These are phyloP conservation scores for Russula sp. DNA, from an alignment of 768 basidiomycete genomes.

Conservation along the genomic window DNA sequence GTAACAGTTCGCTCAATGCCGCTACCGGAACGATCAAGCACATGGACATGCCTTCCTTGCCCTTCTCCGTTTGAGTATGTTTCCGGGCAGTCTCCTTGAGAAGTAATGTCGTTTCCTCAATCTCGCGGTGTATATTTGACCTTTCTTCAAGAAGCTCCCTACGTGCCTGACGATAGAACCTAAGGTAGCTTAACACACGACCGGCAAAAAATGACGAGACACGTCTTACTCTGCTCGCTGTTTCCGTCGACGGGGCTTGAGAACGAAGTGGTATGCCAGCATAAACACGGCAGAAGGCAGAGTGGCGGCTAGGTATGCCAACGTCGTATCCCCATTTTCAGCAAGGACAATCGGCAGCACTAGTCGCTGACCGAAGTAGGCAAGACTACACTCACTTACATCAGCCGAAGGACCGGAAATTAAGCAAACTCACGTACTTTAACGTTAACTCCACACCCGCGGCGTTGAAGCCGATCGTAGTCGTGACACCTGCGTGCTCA, in stretches of 20 bases:
- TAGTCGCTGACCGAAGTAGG: constrained; percentile 53
- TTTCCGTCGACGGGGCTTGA: constrained; percentile 49
- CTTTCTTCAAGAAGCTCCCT: constrained; percentile 59
- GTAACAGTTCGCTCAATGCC: constrained; percentile 3
- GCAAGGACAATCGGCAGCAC: constrained; percentile 54
- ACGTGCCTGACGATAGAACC: constrained; percentile 62
- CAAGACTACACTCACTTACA: constrained; percentile 35
- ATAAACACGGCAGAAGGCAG: constrained; percentile 50
- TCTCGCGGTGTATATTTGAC: constrained; percentile 54
- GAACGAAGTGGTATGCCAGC: constrained; percentile 50
- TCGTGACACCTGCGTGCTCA: constrained; percentile 39
- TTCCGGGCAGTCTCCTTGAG: constrained; percentile 63
- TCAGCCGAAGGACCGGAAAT: constrained; percentile 20
- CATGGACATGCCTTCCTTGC: constrained; percentile 51
- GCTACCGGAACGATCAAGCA: constrained; percentile 8
- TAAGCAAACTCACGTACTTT: constrained; percentile 42
- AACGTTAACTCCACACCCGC: constrained; percentile 48
- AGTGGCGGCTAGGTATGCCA: constrained; percentile 48
- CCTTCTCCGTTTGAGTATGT: constrained; percentile 56
- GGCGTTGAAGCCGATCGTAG: constrained; percentile 39
- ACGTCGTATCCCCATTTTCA: constrained; percentile 38
- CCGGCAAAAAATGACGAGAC: constrained; percentile 14
- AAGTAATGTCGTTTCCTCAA: constrained; percentile 53
- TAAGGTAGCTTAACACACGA: constrained; percentile 29
- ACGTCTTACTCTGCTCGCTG: constrained; percentile 47